Evolutionary conservation across 768 basidiomycete species (phyloP), one percentile per base, ranked within the genome.

Genomic region (Fomitopsis serialis): DNA sequence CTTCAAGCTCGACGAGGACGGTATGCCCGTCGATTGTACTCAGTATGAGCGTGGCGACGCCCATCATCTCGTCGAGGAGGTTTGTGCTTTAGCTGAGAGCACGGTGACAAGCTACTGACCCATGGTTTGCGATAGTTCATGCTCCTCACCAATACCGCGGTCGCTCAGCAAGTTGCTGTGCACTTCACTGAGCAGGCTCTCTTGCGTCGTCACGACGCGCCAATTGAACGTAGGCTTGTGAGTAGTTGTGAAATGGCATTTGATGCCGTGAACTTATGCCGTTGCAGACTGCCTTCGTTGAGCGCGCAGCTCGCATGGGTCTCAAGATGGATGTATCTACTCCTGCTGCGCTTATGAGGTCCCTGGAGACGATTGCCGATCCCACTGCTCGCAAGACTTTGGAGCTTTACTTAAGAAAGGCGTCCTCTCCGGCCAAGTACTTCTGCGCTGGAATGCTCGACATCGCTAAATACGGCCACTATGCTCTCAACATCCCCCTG

Each of bases 371-470:
- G 8, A 78, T 98, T 55, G 64, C 77, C 37, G 83, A 95, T 57
- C 81, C 85, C 8, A 82, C 84, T 49, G 86, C 87, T 53, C 85
- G 84, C 53, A 73, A 80, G 47, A 77, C 94, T n/a, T 74, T 99
- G 10, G 85, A 94, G 68, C 66, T 97, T 32, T 75, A 98, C 40
- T 84, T 85, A 15, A 84, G 81, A 68, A 97, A 97, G 70, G 87
- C 93, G n/a, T 98, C 94, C 56, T 89, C 92, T 55, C 81, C 87
- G 48, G 92, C 97, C 60, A 95, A 94, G 70, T 99, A 99, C 72
- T 98, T 98, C 84, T 99, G 97, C 66, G 82, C 94, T 23, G 97
- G 97, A 58, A 98, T 98, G 96, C 76, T 99, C 61, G 97, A 99
- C 70, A 99, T 99, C 63, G 92, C 94, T 40, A 98, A 98, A 74